Evolutionary conservation across 371 early-diverging fungal genomes (phyloP).

Genomic region (Actinomortierella wolfii): DNA sequence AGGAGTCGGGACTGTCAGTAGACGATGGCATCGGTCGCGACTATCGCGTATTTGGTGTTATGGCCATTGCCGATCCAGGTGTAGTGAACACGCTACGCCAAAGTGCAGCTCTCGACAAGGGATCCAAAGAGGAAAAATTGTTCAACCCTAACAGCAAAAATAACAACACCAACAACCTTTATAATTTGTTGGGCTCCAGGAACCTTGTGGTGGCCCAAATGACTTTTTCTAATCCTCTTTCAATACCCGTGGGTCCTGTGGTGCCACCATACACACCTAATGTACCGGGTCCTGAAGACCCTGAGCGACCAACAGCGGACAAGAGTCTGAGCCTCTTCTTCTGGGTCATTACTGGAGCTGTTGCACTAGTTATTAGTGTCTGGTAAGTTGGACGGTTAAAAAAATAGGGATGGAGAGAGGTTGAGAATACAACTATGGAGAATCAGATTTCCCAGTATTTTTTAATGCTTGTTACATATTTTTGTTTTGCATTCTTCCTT

Average conservation of each 20-base stretch:
- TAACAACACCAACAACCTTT: too few relatives aligned
- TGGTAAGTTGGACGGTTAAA: too few relatives aligned
- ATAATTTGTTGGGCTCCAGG: too few relatives aligned
- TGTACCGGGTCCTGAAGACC: neutral
- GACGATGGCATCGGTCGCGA: neutral
- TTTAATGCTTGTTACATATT: neutral
- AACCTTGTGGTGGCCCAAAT: conserved; percentile 27
- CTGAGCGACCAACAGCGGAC: conserved; percentile 18
- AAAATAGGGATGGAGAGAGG: too few relatives aligned
- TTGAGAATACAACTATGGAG: too few relatives aligned
- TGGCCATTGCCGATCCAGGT: conserved; percentile 20
- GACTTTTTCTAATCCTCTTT: conserved; percentile 13
- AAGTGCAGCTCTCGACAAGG: conserved; percentile 5
- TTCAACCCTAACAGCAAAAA: too few relatives aligned
- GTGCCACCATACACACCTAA: neutral
- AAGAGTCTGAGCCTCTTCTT: conserved; percentile 31
- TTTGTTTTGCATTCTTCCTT: neutral
- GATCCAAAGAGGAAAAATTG: too few relatives aligned
- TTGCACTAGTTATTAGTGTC: conserved; percentile 29
- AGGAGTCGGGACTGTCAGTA: too few relatives aligned
- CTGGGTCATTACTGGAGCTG: conserved; percentile 33
- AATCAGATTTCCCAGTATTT: too few relatives aligned
- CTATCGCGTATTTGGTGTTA: conserved; percentile 11
- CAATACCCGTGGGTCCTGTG: conserved; percentile 5
- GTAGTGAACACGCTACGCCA: conserved; percentile 16